Evolutionary conservation across 305 asterid species (phyloP), one percentile per base, ranked within the genome.

Genomic region (Fraxinus velutina): DNA sequence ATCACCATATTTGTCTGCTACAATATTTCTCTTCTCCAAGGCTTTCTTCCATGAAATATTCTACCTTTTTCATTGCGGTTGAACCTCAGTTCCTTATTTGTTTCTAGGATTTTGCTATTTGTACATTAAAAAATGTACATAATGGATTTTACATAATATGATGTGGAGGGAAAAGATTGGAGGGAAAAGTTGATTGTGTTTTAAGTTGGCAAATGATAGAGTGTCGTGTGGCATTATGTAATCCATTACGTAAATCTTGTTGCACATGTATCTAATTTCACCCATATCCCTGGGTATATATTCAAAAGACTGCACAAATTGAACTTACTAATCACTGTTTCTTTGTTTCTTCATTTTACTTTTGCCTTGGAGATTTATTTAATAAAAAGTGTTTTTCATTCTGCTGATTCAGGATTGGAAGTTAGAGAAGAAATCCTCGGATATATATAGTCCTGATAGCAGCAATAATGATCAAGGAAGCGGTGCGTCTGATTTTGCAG

Each of bases 371-470:
- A 15, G 32, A 66, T 66, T 24, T 27, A 36, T 17, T 10, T 66
- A 66, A 29, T 27, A 10, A 66, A 1, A 19, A 22, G 4, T 27
- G 44, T 24, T 0, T 73, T 37, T 42, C 21, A 1, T 47, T 52
- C 1, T 50, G 33, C 68, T 50, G 17, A 15, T 70, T 60, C 90
- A 89, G 92, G 92, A 87, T 36, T 85, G 85, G 87, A 83, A 86
- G 86, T 64, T 89, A 71, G 92, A 87, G 75, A 89, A 87, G 88
- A 87, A 86, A 88, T 89, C 92, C 55, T 89, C 92, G 47, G 89
- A 89, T 83, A 33, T 89, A 66, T 85, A 70, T 76, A 81, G 22
- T 81, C 87, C 90, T 21, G 85, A 87, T 79, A 80, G 76, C 44
- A 80, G 74, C 73, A 77, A 81, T 13, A 77, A 22, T n/a, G 79